phyloP scores from a whole-genome alignment of 2,329 filamentous ascomycete species.

The Cytospora mali region DNA sequence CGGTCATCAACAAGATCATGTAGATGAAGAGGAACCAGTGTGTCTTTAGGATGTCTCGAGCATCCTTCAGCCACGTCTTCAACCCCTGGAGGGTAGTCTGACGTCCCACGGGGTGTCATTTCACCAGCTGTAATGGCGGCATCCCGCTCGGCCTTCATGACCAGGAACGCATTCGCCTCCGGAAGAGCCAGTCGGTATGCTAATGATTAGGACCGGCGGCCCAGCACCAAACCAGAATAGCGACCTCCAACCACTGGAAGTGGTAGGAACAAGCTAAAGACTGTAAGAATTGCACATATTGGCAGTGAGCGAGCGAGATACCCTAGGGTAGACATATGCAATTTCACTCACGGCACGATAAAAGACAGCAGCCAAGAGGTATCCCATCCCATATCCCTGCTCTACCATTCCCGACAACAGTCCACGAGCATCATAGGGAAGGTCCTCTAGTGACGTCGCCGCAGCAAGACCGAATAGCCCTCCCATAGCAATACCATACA shows the following conservation, averaged over 20 bases:
- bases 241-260: conserved; percentile 77
- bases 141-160: conserved; percentile 64
- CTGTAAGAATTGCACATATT: too few relatives aligned
- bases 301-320: too few relatives aligned
- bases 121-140: conserved; percentile 28
- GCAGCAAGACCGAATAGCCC: conserved; percentile 78
- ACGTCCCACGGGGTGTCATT: too few relatives aligned
- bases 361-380: conserved; percentile 62
- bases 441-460: conserved; percentile 76
- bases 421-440: conserved; percentile 67
- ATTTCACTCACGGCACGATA: conserved; percentile 48
- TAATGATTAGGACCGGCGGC: conserved; percentile 80
- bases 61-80: conserved; percentile 72
- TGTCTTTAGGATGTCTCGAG: conserved; percentile 72
- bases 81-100: conserved; percentile 49
- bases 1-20: conserved; percentile 85
- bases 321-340: too few relatives aligned
- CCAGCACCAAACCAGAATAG: conserved; percentile 87
- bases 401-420: conserved; percentile 76
- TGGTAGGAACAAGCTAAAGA: conserved; percentile 67
- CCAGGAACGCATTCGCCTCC: conserved; percentile 74
- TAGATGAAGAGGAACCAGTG: conserved; percentile 83
- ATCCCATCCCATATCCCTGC: conserved; percentile 70
- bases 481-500: conserved; percentile 83
- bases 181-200: conserved; percentile 74